A percentile compares a stretch with the other conserved stretches of the same genome.
phyloP scores from a whole-genome alignment of 257 asterid genomes.

The Solanum chilense region DNA sequence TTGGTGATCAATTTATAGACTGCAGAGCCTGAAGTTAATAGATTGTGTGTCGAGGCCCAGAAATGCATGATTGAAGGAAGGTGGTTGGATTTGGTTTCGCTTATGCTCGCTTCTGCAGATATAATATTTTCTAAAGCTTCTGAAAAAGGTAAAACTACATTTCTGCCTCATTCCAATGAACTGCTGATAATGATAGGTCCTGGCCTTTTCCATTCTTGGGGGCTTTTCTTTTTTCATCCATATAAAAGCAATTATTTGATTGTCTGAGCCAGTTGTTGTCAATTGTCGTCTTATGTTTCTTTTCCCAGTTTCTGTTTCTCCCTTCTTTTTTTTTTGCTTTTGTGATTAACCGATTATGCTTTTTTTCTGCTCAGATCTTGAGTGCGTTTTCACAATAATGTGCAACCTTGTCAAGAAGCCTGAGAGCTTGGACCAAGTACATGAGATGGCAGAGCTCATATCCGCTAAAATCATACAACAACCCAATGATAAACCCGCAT shows the following conservation, averaged over 20 bases:
- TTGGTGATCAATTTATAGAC: constrained; percentile 30
- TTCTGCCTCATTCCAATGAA: not conserved
- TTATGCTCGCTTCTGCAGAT: constrained; percentile 86
- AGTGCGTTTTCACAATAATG: constrained; percentile 71
- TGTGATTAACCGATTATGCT: not conserved
- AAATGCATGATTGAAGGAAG: constrained; percentile 50
- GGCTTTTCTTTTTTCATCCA: not conserved
- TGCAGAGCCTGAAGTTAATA: constrained; percentile 74
- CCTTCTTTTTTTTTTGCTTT: not conserved
- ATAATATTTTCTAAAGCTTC: constrained; percentile 76
- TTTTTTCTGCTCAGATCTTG: constrained; percentile 59
- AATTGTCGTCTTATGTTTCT: not conserved
- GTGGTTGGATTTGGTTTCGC: constrained; percentile 81
- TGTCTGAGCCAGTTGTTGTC: not conserved
- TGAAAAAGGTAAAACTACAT: constrained; percentile 58
- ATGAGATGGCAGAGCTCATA: constrained; percentile 72
- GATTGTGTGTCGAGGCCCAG: constrained; percentile 72
- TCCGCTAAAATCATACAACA: constrained; percentile 62
- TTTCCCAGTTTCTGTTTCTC: not conserved
- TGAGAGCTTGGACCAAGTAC: constrained; percentile 62
- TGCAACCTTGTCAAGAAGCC: constrained; percentile 86
- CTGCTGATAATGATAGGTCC: not conserved
- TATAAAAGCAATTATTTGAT: not conserved
- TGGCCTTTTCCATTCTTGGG: not conserved
- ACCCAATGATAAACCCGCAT: constrained; percentile 63